Base-by-base conservation (phyloP, 345 rosid genomes). In the Euphorbia peplus region DNA sequence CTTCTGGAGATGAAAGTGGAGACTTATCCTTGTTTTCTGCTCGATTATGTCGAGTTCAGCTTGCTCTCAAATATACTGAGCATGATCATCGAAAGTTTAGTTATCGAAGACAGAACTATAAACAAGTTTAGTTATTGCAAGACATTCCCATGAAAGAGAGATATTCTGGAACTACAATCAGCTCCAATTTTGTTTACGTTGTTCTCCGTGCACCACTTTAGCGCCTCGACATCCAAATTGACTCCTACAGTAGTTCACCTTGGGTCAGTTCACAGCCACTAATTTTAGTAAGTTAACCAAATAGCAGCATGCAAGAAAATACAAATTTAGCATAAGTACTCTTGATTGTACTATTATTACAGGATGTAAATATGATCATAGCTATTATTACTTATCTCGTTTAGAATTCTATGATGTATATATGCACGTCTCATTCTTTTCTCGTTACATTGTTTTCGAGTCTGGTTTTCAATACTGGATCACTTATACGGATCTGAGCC, bases 1-100 rank as follows among this genome's bases (percentile, higher is more conserved):
- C 80, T 87, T 88, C 66, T 70, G 82, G 57, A 88, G 90, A 81
- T 90, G 86, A 70, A 78, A 93, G 64, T 93, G 98, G 71, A 93
- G 89, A 77, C 96, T 88, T 64, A 88, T 93, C 83, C 90, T 86
- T 64, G 97, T 87, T 78, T 83, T 88, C 51, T 93, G 87, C 76
- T 64, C 84, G 28, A 91, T 50, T 24, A 91, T 89, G 75, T 91
- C 84, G 55, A 91, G 89, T 72, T 89, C 97, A 68, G 86, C 93
- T 76, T 91, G 97, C 83, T 89, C 96, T 91, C 97, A 89, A 2
- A 85, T 79, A 71, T 91, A 89, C 97, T 91, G 86, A 73, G 71
- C 54, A 69, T n/a, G n/a, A n/a, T 15, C 19, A 63, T 48, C 5
- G 16, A 25, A 16, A 61, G 21, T 28, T 44, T 68, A 5, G 6